phyloP scores from a whole-genome alignment of 2,329 filamentous ascomycete species.

The Cercospora nicotianae region DNA sequence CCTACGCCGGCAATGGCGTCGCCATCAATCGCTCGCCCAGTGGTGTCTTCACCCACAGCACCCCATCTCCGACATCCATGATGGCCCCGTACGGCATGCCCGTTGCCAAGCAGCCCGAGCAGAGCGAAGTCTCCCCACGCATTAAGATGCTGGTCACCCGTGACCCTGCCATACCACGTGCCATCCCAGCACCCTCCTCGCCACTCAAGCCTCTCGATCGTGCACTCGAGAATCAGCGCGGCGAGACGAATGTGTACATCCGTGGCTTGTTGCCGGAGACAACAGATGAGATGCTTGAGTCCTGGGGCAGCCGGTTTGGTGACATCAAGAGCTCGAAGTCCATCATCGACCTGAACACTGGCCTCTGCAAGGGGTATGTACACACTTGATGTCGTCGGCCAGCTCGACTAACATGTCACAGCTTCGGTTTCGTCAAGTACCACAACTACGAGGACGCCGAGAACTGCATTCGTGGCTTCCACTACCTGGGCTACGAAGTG shows the following conservation, averaged over 20 bases:
- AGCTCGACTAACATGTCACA: constrained; percentile 46
- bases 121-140: constrained; percentile 46
- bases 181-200: constrained; percentile 85
- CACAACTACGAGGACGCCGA: constrained; percentile 84
- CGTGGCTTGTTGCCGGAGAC: constrained; percentile 93
- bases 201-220: constrained; percentile 89
- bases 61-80: constrained; percentile 53
- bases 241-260: constrained; percentile 98
- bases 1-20: constrained; percentile 43
- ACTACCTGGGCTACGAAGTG: constrained; percentile 92
- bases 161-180: constrained; percentile 80
- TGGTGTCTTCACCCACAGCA: constrained; percentile 50
- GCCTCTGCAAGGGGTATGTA: constrained; percentile 89
- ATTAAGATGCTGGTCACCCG: constrained; percentile 55
- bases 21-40: constrained; percentile 54
- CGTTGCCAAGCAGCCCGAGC: constrained; percentile 38
- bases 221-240: constrained; percentile 89
- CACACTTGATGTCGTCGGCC: constrained; percentile 11
- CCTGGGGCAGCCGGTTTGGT: constrained; percentile 84
- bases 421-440: constrained; percentile 97
- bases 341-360: constrained; percentile 91
- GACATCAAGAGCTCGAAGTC: constrained; percentile 96
- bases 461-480: constrained; percentile 93
- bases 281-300: constrained; percentile 82
- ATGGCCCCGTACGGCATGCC: constrained; percentile 47